Evolutionary conservation across 2,329 filamentous ascomycete genomes (phyloP).

Genomic region (Cercospora zeina): DNA sequence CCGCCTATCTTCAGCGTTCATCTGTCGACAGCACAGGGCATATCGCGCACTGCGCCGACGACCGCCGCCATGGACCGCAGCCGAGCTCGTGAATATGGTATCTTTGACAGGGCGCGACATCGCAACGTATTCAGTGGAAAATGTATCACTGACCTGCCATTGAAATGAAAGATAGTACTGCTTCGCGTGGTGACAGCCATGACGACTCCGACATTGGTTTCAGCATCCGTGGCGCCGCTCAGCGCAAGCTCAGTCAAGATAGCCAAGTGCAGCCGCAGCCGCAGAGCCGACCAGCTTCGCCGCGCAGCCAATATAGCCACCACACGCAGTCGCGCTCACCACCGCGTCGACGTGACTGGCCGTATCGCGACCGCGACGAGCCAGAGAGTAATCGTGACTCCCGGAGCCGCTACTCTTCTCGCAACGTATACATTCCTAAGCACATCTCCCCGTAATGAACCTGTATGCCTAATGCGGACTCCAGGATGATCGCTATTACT

Average conservation of each 20-base stretch:
- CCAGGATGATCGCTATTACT: conserved; percentile 22
- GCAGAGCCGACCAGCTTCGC: conserved; percentile 10
- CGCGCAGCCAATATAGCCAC: neutral
- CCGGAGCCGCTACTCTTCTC: conserved; percentile 10
- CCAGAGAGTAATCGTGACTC: conserved; percentile 8
- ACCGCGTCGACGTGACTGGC: conserved; percentile 13
- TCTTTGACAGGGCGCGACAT: conserved; percentile 22
- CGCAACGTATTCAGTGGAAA: conserved; percentile 20
- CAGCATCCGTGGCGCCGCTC: conserved; percentile 21
- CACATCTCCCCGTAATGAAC: conserved; percentile 1
- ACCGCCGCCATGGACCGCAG: conserved; percentile 22
- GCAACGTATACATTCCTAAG: conserved; percentile 19
- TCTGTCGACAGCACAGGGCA: neutral
- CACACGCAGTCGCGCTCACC: conserved; percentile 14
- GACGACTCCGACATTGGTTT: conserved; percentile 18
- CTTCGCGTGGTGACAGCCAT: conserved; percentile 12
- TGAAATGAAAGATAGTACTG: conserved; percentile 21
- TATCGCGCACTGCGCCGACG: conserved; percentile 45
- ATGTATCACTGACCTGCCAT: conserved; percentile 29
- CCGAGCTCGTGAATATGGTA: conserved; percentile 25
- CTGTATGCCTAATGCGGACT: conserved; percentile 20
- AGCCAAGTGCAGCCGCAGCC: neutral
- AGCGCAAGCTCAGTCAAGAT: conserved; percentile 12
- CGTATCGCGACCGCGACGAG: conserved; percentile 21
- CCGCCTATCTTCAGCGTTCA: neutral